A percentile compares a stretch with the other conserved stretches of the same genome.
These are phyloP conservation scores for Hawksworthiomyces lignivorus DNA, from an alignment of 2,329 filamentous ascomycete species.

Conservation along the genomic window DNA sequence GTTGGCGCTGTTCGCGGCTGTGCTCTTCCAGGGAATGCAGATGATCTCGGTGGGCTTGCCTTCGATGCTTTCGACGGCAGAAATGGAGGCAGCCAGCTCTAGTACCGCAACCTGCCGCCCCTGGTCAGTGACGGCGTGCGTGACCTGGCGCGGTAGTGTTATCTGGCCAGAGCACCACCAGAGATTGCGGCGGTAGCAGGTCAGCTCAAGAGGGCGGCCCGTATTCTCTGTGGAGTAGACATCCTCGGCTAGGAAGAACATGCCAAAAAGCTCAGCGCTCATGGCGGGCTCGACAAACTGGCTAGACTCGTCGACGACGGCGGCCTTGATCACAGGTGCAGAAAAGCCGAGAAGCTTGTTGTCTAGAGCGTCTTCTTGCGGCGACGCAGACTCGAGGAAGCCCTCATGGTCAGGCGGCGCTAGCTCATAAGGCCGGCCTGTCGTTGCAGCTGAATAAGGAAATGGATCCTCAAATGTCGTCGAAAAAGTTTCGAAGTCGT, in stretches of 20 bases:
- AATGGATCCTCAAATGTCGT: constrained; percentile 61
- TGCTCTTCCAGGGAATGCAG: constrained; percentile 89
- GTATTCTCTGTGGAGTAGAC: constrained; percentile 57
- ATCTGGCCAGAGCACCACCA: constrained; percentile 92
- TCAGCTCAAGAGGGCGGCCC: constrained; percentile 67
- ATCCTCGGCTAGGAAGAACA: constrained; percentile 82
- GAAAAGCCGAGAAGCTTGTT: constrained; percentile 72
- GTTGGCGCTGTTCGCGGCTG: constrained; percentile 35
- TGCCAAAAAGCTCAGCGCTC: constrained; percentile 72
- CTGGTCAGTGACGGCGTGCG: constrained; percentile 65
- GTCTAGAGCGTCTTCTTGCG: constrained; percentile 45
- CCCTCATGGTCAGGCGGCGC: constrained; percentile 11
- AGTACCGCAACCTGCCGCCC: constrained; percentile 70
- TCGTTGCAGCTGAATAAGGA: constrained; percentile 36
- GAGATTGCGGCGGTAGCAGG: constrained; percentile 88
- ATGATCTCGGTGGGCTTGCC: constrained; percentile 90
- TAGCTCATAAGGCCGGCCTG: constrained; percentile 17
- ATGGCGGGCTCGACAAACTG: constrained; percentile 58
- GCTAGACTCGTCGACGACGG: constrained; percentile 58
- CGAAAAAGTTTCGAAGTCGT: constrained; percentile 54
- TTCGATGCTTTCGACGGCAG: constrained; percentile 85
- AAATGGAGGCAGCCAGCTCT: constrained; percentile 73
- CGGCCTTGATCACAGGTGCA: constrained; percentile 50
- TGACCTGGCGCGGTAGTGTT: constrained; percentile 63
- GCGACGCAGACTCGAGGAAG: constrained; percentile 37